Evolutionary conservation across 1,284 basidiomycete species (phyloP).

Genomic region (Sanghuangporus weigelae): DNA sequence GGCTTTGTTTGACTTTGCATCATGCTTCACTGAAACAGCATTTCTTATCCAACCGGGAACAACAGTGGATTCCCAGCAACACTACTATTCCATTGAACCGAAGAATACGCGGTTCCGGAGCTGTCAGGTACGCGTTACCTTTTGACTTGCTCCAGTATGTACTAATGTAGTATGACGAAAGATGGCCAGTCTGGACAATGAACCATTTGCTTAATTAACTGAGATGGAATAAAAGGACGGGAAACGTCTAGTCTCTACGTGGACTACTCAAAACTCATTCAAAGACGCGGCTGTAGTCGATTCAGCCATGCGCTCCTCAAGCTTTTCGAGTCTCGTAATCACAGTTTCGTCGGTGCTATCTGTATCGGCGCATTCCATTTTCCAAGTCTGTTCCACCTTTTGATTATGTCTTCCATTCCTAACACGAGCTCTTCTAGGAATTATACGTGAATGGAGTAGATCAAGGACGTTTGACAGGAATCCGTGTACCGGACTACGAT

Average conservation of each 20-base stretch:
- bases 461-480: conserved; percentile 42
- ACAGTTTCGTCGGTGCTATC: conserved; percentile 23
- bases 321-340: conserved; percentile 24
- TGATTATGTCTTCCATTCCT: not conserved
- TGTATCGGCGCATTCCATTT: conserved; percentile 41
- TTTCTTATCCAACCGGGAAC: too few species aligned
- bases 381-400: conserved; percentile 32
- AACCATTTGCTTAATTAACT: not conserved
- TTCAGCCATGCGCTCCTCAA: not conserved
- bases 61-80: not conserved
- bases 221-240: not conserved
- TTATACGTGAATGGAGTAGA: conserved; percentile 44
- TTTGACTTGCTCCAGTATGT: not conserved
- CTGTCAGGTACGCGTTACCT: not conserved
- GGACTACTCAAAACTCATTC: not conserved
- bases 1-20: not conserved
- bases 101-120: not conserved
- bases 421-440: conserved; percentile 26
- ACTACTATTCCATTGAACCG: not conserved
- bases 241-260: not conserved
- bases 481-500: conserved; percentile 45
- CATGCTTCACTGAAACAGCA: not conserved
- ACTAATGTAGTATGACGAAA: not conserved
- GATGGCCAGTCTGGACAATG: not conserved
- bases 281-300: not conserved